These are phyloP conservation scores for Spinacia oleracea DNA, from an alignment of 179 eudicot genomes.

Conservation along the genomic window DNA sequence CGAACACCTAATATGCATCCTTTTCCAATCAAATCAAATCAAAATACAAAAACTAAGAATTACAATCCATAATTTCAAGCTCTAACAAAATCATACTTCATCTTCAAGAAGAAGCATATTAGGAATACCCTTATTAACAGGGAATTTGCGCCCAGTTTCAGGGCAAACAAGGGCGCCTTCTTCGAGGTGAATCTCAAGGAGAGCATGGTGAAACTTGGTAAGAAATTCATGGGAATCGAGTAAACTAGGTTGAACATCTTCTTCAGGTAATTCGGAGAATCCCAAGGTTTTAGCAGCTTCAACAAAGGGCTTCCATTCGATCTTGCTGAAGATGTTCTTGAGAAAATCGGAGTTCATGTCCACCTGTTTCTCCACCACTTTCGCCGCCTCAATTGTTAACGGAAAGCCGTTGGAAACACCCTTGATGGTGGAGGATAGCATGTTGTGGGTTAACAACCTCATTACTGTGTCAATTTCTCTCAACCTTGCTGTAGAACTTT, in stretches of 20 bases:
- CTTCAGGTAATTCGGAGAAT: slow-evolving; percentile 68
- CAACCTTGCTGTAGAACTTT: neutral
- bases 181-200: slow-evolving; percentile 69
- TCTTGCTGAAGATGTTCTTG: slow-evolving; percentile 55
- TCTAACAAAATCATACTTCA: slow-evolving; percentile 46
- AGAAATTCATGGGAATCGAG: slow-evolving; percentile 64
- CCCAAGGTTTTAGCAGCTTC: slow-evolving; percentile 64
- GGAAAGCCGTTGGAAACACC: slow-evolving; percentile 76
- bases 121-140: slow-evolving; percentile 72
- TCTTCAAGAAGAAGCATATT: slow-evolving; percentile 86
- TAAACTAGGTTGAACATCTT: slow-evolving; percentile 41
- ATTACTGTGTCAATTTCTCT: slow-evolving; percentile 27
- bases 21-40: neutral
- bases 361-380: slow-evolving; percentile 53
- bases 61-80: neutral
- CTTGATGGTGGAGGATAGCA: slow-evolving; percentile 73
- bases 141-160: slow-evolving; percentile 68
- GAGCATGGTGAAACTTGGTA: slow-evolving; percentile 63
- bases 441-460: slow-evolving; percentile 84
- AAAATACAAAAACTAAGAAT: neutral
- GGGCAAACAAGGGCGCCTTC: slow-evolving; percentile 83
- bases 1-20: neutral
- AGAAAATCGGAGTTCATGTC: slow-evolving; percentile 63
- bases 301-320: slow-evolving; percentile 59
- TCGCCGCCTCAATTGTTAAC: slow-evolving; percentile 48